Conservation (phyloP, 148 eudicot genomes). For the Rhododendron ovatum region DNA sequence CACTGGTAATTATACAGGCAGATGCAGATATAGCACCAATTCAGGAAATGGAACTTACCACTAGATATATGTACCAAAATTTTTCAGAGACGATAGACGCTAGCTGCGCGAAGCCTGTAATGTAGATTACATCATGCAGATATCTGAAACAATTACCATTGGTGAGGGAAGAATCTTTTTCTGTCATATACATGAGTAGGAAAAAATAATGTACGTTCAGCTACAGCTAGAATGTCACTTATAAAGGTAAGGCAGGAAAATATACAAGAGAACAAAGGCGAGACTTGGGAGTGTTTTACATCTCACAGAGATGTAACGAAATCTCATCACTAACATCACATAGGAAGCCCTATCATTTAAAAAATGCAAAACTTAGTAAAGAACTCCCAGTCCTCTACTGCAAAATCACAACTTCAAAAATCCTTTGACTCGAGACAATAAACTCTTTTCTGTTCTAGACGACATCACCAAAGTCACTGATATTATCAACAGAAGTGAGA, state of each 20-base stretch:
- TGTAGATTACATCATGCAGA: conserved; percentile 85
- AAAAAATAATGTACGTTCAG: background rate
- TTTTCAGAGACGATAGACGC: conserved; percentile 76
- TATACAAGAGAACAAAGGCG: background rate
- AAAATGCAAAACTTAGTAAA: background rate
- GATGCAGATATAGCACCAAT: background rate
- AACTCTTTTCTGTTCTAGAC: background rate
- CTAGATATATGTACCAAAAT: conserved; percentile 84
- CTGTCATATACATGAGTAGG: background rate
- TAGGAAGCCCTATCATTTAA: background rate
- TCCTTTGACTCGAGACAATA: background rate
- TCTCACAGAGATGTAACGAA: background rate
- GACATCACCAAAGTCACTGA: background rate
- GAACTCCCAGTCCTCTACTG: background rate
- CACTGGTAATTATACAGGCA: background rate
- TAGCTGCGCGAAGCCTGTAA: conserved; percentile 80
- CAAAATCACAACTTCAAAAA: background rate
- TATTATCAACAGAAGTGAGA: background rate
- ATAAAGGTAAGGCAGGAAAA: background rate
- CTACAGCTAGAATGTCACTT: background rate
- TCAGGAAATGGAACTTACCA: conserved; percentile 48
- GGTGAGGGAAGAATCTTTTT: conserved; percentile 5
- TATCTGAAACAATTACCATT: conserved; percentile 51
- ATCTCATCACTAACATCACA: background rate
- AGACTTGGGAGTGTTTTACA: background rate